These are phyloP conservation scores for Babesia bigemina DNA, from an alignment of 169 alveolate genomes.

Conservation along the genomic window DNA sequence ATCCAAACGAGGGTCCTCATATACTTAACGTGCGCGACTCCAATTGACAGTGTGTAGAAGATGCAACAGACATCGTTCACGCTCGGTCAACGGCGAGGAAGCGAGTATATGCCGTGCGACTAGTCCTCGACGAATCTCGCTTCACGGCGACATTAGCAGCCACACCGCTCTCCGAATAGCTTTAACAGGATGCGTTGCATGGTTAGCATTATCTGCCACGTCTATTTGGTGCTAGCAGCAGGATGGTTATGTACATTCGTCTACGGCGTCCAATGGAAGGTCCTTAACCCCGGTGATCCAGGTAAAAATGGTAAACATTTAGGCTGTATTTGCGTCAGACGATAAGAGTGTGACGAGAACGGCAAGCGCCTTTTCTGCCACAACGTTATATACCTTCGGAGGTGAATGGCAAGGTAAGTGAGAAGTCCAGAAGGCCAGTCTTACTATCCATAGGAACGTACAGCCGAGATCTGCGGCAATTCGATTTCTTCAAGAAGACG, in stretches of 20 bases:
- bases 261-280: conserved; percentile 17
- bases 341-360: not conserved
- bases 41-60: not conserved
- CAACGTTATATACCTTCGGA: conserved; percentile 40
- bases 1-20: too few species aligned
- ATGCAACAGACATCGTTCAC: not conserved
- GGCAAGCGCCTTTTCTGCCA: conserved; percentile 39
- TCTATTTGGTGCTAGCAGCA: not conserved
- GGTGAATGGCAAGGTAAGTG: conserved; percentile 53
- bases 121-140: too few species aligned
- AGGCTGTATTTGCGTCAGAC: not conserved
- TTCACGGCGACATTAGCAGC: too few species aligned
- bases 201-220: not conserved
- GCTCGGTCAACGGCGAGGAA: too few species aligned
- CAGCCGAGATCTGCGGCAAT: conserved; percentile 20
- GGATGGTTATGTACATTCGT: not conserved
- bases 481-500: conserved; percentile 14
- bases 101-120: too few species aligned
- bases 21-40: too few species aligned
- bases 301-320: not conserved
- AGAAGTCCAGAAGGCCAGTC: not conserved
- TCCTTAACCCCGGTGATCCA: conserved; percentile 1
- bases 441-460: conserved; percentile 13
- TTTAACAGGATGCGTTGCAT: not conserved
- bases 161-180: too few species aligned